Conservation (phyloP, 2,329 filamentous ascomycete genomes). For the Fusarium succisae region DNA sequence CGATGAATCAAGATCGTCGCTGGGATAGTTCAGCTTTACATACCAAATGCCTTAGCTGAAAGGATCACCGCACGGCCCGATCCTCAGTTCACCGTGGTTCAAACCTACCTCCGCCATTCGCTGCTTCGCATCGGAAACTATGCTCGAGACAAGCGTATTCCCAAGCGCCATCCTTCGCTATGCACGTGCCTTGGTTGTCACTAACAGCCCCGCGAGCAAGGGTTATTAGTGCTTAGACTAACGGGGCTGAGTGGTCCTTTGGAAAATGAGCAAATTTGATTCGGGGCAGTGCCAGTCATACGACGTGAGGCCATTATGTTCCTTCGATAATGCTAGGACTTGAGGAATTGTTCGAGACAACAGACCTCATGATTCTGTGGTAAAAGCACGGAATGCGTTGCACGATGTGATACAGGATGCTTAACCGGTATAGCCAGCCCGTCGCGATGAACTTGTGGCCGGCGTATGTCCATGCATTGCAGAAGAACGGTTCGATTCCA, state of each 20-base stretch:
- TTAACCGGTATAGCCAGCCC: neutral
- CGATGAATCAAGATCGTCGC: neutral
- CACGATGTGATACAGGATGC: neutral
- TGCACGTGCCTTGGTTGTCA: neutral
- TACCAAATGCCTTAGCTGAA: neutral
- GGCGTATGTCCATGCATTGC: neutral
- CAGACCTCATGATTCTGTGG: neutral
- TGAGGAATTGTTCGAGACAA: neutral
- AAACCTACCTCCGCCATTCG: neutral
- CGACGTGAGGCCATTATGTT: neutral
- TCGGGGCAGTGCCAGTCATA: conserved; percentile 3
- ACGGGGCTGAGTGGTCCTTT: conserved; percentile 9
- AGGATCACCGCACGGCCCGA: neutral
- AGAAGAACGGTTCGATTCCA: neutral
- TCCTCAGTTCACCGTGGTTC: neutral
- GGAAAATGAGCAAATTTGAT: conserved; percentile 3
- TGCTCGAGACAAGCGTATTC: neutral
- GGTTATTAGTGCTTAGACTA: conserved; percentile 5
- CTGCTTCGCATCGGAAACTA: neutral
- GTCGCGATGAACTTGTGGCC: neutral
- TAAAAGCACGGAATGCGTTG: neutral
- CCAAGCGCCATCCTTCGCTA: neutral
- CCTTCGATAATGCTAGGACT: neutral
- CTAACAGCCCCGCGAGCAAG: neutral
- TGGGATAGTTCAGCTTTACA: neutral